Evolutionary conservation across 106 monocot genomes (phyloP).

Genomic region (Agapanthus africanus): DNA sequence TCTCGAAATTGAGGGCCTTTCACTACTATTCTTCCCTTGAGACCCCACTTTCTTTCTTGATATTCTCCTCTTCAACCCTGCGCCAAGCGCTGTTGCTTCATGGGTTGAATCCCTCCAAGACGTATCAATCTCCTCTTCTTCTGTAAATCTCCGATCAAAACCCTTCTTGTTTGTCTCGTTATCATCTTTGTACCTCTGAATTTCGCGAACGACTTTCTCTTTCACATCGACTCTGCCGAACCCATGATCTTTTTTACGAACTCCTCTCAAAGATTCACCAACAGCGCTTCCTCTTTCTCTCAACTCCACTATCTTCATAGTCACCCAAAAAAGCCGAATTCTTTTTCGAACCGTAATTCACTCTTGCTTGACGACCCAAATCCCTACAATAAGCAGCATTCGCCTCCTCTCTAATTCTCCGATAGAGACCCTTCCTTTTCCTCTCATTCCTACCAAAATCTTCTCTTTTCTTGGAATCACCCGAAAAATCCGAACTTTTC

Average conservation of each 20-base stretch:
- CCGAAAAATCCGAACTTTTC: no score
- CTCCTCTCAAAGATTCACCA: no score
- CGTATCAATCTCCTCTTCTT: not conserved
- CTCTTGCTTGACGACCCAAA: not conserved
- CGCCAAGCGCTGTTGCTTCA: not conserved
- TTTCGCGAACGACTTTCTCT: conserved; percentile 11
- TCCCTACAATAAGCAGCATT: no score
- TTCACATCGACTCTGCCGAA: not conserved
- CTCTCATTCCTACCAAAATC: no score
- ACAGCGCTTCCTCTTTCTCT: not conserved
- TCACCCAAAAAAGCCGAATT: not conserved
- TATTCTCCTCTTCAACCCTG: not conserved
- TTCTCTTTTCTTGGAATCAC: no score
- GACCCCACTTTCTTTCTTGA: not conserved
- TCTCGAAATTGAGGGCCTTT: conserved; percentile 11
- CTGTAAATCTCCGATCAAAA: not conserved
- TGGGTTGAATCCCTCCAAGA: not conserved
- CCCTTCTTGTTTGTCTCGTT: not conserved
- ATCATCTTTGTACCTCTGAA: conserved; percentile 12
- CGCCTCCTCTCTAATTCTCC: not conserved
- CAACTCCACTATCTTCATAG: not conserved
- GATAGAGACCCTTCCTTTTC: not conserved
- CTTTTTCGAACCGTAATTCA: not conserved
- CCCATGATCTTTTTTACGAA: not conserved
- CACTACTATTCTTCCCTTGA: not conserved